Conservation (phyloP, 2,329 filamentous ascomycete species). For the Plectosphaerella cucumerina region DNA sequence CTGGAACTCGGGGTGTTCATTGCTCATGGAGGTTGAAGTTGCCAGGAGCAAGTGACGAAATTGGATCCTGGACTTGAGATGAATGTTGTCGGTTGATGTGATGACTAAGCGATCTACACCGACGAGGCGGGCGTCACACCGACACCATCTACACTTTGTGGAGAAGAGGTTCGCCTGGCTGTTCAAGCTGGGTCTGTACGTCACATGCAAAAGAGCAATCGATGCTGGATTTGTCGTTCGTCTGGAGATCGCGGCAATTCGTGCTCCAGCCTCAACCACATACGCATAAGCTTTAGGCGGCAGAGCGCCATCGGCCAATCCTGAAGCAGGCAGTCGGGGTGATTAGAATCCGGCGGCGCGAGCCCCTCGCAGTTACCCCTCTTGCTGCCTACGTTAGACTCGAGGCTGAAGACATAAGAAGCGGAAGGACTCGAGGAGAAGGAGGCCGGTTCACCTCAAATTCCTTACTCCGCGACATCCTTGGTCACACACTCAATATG, state of each 20-base stretch:
- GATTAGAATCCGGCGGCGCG: too few species aligned
- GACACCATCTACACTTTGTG: too few species aligned
- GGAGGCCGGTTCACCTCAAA: not conserved
- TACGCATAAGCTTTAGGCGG: not conserved
- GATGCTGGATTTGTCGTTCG: too few species aligned
- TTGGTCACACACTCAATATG: slow-evolving; percentile 12
- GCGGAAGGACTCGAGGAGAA: not conserved
- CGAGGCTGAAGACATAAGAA: not conserved
- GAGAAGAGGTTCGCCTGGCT: too few species aligned
- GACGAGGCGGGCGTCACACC: too few species aligned
- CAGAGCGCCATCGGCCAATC: not conserved
- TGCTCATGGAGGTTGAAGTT: not conserved
- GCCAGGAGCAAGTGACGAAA: too few species aligned
- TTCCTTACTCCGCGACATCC: not conserved
- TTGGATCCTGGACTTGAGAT: not conserved
- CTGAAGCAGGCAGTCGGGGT: too few species aligned
- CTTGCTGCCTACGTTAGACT: not conserved
- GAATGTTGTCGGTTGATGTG: not conserved
- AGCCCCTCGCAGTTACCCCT: not conserved
- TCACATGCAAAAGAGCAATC: too few species aligned
- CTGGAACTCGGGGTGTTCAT: not conserved
- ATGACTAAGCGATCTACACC: not conserved
- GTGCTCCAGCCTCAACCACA: not conserved
- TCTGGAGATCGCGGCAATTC: too few species aligned
- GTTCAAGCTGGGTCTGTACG: too few species aligned